Evolutionary conservation across 106 monocot genomes (phyloP).

Genomic region (Allium fistulosum): DNA sequence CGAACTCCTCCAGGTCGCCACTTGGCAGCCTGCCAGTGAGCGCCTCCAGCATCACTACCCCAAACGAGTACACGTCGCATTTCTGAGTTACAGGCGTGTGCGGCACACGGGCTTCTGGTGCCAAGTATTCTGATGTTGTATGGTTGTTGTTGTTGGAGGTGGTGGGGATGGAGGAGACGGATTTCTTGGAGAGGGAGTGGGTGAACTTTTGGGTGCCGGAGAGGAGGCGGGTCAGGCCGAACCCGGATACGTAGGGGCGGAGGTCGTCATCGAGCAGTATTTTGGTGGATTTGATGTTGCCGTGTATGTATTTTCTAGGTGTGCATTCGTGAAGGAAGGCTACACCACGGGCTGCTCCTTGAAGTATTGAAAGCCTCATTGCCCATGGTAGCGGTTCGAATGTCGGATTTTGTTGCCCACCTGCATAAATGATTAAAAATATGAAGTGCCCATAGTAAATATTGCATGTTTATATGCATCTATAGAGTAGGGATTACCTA

Average conservation of each 20-base stretch:
- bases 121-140: conserved; percentile 22
- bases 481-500: no score
- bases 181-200: conserved; percentile 15
- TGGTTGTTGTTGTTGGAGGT: not conserved
- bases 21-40: conserved; percentile 53
- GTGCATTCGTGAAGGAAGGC: conserved; percentile 78
- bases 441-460: no score
- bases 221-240: conserved; percentile 61
- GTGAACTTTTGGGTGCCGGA: conserved; percentile 30
- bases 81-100: conserved; percentile 49
- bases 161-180: not conserved
- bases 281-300: conserved; percentile 67
- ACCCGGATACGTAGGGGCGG: conserved; percentile 65
- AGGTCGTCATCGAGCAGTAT: conserved; percentile 77
- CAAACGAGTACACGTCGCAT: conserved; percentile 81
- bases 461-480: no score
- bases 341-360: conserved; percentile 58
- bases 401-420: conserved; percentile 20
- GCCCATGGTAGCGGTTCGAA: conserved; percentile 42
- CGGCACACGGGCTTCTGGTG: conserved; percentile 48
- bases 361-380: conserved; percentile 44
- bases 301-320: conserved; percentile 68
- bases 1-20: conserved; percentile 23
- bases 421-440: not conserved
- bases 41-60: conserved; percentile 55